These are phyloP conservation scores for Herpetomonas samuelpessoai DNA, from an alignment of 208 protist genomes.

Conservation along the genomic window DNA sequence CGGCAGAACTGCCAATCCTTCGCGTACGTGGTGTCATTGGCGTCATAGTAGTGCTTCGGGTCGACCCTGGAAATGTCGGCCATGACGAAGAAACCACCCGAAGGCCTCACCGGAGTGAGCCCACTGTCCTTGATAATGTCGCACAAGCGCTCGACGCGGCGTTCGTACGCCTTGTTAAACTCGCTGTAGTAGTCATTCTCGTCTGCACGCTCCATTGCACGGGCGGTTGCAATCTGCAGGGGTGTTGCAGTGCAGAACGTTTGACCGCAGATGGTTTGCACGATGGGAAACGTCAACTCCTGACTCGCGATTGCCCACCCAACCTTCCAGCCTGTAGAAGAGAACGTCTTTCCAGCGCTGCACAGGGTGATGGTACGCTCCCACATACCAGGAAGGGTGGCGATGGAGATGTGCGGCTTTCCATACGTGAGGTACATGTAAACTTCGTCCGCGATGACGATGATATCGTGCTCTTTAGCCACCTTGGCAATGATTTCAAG, in stretches of 20 bases:
- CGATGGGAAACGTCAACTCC: constrained; percentile 33
- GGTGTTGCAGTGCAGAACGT: constrained; percentile 87
- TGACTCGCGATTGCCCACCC: constrained; percentile 75
- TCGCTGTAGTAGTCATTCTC: constrained; percentile 55
- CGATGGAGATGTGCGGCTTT: constrained; percentile 64
- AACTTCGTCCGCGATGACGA: constrained; percentile 83
- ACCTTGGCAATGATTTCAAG: constrained; percentile 69
- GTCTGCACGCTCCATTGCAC: constrained; percentile 50
- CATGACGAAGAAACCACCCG: constrained; percentile 88
- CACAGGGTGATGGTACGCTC: constrained; percentile 91
- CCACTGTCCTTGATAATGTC: constrained; percentile 33
- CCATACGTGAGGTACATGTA: constrained; percentile 90
- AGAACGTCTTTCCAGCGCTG: constrained; percentile 92
- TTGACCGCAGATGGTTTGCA: constrained; percentile 65
- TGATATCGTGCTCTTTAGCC: constrained; percentile 53
- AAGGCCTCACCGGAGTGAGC: constrained; percentile 42
- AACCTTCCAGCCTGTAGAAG: constrained; percentile 92
- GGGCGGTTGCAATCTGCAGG: constrained; percentile 81
- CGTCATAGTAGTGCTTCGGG: constrained; percentile 61
- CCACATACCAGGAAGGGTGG: constrained; percentile 79
- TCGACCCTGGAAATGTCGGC: constrained; percentile 77
- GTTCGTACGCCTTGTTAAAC: constrained; percentile 42
- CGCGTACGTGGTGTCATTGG: constrained; percentile 32
- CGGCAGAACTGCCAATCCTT: constrained; percentile 88
- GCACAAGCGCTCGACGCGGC: constrained; percentile 35